Percentiles rank a stretch among this genome's conserved stretches.
These are phyloP conservation scores for Eucalyptus viminalis DNA, from an alignment of 345 rosid species.

Conservation along the genomic window DNA sequence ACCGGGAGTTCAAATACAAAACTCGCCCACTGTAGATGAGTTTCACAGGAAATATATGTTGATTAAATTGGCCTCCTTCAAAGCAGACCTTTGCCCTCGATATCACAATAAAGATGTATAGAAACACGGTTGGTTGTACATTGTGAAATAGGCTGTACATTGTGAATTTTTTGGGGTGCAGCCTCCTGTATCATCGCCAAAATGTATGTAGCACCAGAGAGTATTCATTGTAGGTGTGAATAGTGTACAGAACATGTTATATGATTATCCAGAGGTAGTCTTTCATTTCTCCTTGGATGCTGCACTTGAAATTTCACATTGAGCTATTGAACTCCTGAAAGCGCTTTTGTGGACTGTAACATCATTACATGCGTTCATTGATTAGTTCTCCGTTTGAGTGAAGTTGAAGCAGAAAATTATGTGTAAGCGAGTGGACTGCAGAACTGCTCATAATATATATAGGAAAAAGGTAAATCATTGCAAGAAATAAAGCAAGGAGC, in stretches of 20 bases:
- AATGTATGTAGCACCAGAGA: slow-evolving; percentile 2
- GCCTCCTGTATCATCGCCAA: neutral
- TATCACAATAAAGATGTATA: neutral
- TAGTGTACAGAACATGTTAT: neutral
- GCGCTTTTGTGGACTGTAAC: neutral
- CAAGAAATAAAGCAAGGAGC: neutral
- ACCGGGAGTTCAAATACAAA: neutral
- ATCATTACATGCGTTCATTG: neutral
- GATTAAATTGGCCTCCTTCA: neutral
- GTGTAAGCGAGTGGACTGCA: neutral
- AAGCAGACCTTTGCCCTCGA: neutral
- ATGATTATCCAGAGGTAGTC: neutral
- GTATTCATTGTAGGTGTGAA: slow-evolving; percentile 18
- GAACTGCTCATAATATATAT: neutral
- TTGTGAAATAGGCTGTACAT: neutral
- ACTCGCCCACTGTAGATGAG: neutral
- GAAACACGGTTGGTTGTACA: neutral
- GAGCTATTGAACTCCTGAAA: neutral
- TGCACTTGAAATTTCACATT: neutral
- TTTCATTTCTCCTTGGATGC: neutral
- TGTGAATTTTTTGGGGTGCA: neutral
- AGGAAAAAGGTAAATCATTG: neutral
- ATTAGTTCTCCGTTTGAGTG: neutral
- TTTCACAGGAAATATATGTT: neutral
- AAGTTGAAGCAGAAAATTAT: neutral